Conservation (phyloP, 73 alveolate species). For the Tetrahymena thermophila region DNA sequence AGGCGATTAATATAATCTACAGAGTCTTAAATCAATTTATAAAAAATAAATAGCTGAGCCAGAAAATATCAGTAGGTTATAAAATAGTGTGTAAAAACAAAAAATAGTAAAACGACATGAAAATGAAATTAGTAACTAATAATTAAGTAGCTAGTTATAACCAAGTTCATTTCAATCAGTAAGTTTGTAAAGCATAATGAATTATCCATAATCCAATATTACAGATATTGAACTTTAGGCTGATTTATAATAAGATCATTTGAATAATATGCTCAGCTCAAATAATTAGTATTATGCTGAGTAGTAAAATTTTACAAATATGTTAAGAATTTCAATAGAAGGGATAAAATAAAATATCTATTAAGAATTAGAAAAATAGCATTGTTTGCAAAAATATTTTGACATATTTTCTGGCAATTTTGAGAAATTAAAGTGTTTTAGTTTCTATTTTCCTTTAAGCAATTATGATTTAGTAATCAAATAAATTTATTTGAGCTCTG, state of each 20-base stretch:
- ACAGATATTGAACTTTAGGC: not conserved
- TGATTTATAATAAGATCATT: not conserved
- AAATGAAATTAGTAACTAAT: not conserved
- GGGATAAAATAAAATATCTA: not conserved
- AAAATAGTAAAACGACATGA: not conserved
- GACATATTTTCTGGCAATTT: not conserved
- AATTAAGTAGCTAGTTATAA: too few relatives aligned
- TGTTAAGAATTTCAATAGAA: not conserved
- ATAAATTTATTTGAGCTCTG: not conserved
- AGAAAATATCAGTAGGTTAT: too few relatives aligned
- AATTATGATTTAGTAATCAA: not conserved
- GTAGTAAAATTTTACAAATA: too few relatives aligned
- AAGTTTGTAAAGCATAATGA: not conserved
- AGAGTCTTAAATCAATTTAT: not conserved
- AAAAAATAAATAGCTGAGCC: too few relatives aligned
- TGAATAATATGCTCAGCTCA: too few relatives aligned
- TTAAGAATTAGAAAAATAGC: not conserved
- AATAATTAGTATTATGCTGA: not conserved
- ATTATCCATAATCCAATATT: not conserved
- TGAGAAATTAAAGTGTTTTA: not conserved
- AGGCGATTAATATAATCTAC: not conserved
- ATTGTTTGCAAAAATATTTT: not conserved
- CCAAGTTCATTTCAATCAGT: not conserved
- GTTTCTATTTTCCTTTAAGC: not conserved
- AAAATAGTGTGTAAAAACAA: too few relatives aligned